These are phyloP conservation scores for Corchorus capsularis DNA, from an alignment of 345 rosid genomes.

Conservation along the genomic window DNA sequence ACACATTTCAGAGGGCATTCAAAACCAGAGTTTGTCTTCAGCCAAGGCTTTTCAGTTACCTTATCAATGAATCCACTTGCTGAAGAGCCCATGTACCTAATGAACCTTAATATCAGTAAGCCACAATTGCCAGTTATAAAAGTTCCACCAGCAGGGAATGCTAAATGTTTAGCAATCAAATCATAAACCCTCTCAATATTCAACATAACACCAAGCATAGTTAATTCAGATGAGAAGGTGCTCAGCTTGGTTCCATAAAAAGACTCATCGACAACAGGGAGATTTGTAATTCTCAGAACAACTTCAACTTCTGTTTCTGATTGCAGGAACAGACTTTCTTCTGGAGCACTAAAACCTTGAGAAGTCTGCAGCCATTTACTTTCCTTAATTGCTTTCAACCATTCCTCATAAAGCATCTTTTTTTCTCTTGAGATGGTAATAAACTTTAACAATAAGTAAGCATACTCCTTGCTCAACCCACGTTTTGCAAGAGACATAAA, in stretches of 20 bases:
- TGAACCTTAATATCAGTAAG: constrained; percentile 3
- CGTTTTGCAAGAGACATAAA: not conserved
- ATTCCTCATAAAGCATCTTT: not conserved
- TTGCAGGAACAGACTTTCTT: not conserved
- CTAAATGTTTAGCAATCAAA: not conserved
- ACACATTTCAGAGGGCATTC: not conserved
- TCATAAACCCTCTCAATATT: not conserved
- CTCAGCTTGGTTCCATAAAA: not conserved
- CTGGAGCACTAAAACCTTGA: constrained; percentile 3
- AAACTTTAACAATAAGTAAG: not conserved
- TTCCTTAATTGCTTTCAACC: not conserved
- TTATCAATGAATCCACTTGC: not conserved
- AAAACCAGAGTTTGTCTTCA: not conserved
- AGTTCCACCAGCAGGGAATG: not conserved
- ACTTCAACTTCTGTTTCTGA: not conserved
- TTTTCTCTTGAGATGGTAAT: not conserved
- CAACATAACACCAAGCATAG: not conserved
- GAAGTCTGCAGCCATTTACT: not conserved
- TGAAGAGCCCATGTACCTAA: not conserved
- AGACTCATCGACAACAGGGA: not conserved
- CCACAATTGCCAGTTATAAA: not conserved
- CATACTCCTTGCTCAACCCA: not conserved
- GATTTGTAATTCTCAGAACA: not conserved
- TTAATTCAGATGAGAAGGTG: not conserved
- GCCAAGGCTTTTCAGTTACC: not conserved